A percentile compares a stretch with the other conserved stretches of the same genome.
These are phyloP conservation scores for Rasamsonia emersonii DNA, from an alignment of 2,329 filamentous ascomycete species.

Conservation along the genomic window DNA sequence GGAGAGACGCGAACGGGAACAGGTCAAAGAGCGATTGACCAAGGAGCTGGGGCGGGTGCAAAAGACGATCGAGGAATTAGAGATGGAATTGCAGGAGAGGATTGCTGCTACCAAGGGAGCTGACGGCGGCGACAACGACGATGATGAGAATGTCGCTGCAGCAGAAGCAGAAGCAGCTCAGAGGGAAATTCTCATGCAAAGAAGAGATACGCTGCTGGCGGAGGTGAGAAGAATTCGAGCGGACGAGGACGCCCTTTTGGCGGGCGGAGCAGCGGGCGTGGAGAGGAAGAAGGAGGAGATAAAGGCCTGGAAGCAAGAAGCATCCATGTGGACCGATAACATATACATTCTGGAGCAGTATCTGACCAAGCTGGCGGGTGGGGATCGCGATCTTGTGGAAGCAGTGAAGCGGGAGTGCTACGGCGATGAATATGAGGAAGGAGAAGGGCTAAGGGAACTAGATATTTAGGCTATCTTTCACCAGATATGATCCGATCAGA, in stretches of 20 bases:
- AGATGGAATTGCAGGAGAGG: conserved; percentile 27
- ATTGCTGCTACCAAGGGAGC: conserved; percentile 13
- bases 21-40: conserved; percentile 17
- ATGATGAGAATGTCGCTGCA: conserved; percentile 6
- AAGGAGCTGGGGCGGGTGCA: conserved; percentile 22
- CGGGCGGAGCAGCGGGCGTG: conserved; percentile 22
- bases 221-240: conserved; percentile 26
- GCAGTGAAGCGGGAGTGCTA: conserved; percentile 40
- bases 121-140: conserved; percentile 15
- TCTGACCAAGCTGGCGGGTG: conserved; percentile 27
- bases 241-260: conserved; percentile 25
- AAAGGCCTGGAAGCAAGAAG: conserved; percentile 20
- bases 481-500: too few species aligned
- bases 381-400: conserved; percentile 38
- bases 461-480: too few species aligned
- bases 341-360: conserved; percentile 36
- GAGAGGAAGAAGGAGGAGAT: conserved; percentile 25
- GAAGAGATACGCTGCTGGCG: conserved; percentile 16
- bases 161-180: conserved; percentile 11
- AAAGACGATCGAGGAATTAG: conserved; percentile 21
- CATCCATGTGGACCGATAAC: conserved; percentile 37
- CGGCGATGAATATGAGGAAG: conserved; percentile 48
- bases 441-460: conserved; percentile 40
- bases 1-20: conserved; percentile 41
- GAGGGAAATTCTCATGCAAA: conserved; percentile 13